Base-by-base conservation (phyloP, 23 red algal species). In the Cyanidium caldarium region DNA sequence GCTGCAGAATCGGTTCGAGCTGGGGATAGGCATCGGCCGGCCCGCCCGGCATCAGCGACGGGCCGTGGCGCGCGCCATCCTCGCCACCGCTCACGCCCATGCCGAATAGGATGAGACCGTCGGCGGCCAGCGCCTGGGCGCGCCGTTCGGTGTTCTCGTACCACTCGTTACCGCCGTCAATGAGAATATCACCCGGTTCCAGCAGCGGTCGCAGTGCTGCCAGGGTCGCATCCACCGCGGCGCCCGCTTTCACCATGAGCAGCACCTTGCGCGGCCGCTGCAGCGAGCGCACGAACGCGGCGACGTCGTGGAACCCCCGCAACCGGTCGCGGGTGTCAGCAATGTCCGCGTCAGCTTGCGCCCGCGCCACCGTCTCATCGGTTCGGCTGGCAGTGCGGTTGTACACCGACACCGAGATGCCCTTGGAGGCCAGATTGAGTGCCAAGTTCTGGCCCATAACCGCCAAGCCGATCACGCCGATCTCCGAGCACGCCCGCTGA, bases 381-480 rank as follows among this genome's bases (percentile, higher is more conserved):
- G 68, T 44, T 44, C 82, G 84, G 41, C 80, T 30, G 23, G 45
- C 51, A 7, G 86, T 90, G 2, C 86, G 73, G 72, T 90, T 90
- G 80, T 76, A 90, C 0, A 90, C 86, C 0, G 70, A 70, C 2
- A 90, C 86, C 28, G 42, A 35, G 40, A 69, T 86, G 29, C 85
- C 65, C 41, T 80, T 35, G 34, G 76, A 69, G 44, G 76, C 74
- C 70, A 90, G 84, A 70, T 90, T 90, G 29, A 90, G 75, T 1
- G 74, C 86, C 34, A 90, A 37, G 66, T 90, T 90, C 78, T 90
- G 86, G 20, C 86, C 86, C 86, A 90, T 90, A 26, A 90, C 86
- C 25, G 86, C 86, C 35, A 90, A 57, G 40, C 86, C 86, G 45
- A 90, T 79, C 42, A 90, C 42, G 33, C 86, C 86, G 44, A 83